A percentile compares a stretch with the other conserved stretches of the same genome.
These are phyloP conservation scores for Ceratobasidium sp. DNA, from an alignment of 1,284 basidiomycete species.

Conservation along the genomic window DNA sequence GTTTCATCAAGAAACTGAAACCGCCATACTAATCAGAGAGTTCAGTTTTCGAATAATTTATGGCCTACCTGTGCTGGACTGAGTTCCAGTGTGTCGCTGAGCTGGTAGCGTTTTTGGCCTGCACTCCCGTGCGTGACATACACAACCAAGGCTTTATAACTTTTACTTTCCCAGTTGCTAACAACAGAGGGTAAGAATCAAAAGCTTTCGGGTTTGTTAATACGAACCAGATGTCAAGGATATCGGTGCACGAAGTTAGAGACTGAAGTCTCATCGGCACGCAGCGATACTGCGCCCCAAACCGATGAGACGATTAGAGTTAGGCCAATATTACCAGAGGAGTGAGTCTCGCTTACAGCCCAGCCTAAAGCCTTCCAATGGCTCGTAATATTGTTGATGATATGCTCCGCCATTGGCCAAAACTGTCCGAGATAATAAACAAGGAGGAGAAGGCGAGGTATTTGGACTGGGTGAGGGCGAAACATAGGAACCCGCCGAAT, in stretches of 20 bases:
- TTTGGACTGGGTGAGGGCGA: no score
- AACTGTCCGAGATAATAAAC: background rate
- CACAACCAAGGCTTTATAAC: constrained; percentile 9
- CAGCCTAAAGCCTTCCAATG: background rate
- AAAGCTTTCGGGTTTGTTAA: background rate
- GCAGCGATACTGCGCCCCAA: background rate
- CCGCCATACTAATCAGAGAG: no score
- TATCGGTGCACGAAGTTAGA: background rate
- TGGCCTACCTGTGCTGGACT: background rate
- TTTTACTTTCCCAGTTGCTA: background rate
- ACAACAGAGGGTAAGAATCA: no score
- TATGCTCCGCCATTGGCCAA: background rate
- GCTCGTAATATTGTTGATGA: background rate
- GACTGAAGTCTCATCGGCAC: background rate
- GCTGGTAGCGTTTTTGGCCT: constrained; percentile 4
- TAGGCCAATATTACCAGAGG: no score
- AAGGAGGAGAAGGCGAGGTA: background rate
- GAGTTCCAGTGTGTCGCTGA: background rate
- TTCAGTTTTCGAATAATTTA: no score
- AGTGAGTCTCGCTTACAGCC: background rate
- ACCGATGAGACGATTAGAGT: no score
- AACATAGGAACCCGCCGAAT: no score
- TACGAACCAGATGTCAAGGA: no score
- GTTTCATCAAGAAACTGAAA: background rate
- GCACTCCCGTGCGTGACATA: background rate